Conservation (phyloP, 192 early-diverging fungal species). For the Powellomyces hirtus region DNA sequence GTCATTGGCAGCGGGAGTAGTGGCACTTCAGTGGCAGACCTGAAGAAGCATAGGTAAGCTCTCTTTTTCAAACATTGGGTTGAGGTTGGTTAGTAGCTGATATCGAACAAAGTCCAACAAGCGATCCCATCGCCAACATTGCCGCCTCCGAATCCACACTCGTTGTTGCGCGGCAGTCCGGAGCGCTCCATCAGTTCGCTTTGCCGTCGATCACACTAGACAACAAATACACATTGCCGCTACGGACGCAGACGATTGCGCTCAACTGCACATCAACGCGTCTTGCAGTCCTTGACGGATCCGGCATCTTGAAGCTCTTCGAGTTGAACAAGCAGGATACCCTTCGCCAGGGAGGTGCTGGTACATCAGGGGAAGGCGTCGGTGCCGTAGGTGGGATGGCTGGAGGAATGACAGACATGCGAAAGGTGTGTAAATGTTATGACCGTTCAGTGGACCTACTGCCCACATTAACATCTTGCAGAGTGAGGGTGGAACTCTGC, state of each 20-base stretch:
- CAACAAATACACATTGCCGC: slow-evolving; percentile 39
- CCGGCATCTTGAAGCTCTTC: slow-evolving; percentile 53
- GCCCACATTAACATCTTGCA: too few relatives aligned
- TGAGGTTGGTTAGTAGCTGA: neutral
- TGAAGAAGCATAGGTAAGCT: slow-evolving; percentile 20
- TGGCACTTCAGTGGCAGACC: neutral
- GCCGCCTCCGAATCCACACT: slow-evolving; percentile 41
- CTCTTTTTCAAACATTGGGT: neutral
- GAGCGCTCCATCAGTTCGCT: slow-evolving; percentile 44
- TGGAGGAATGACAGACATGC: neutral
- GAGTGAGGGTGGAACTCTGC: slow-evolving; percentile 31
- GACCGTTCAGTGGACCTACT: neutral
- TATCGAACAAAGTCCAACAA: slow-evolving; percentile 18
- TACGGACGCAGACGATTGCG: slow-evolving; percentile 35
- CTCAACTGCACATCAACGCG: slow-evolving; percentile 47
- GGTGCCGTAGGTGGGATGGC: neutral
- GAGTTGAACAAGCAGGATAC: slow-evolving; percentile 36
- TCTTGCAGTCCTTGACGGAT: slow-evolving; percentile 45
- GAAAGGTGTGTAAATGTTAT: too few relatives aligned
- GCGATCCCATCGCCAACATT: slow-evolving; percentile 47
- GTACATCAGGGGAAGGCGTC: neutral
- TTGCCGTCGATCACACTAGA: slow-evolving; percentile 52
- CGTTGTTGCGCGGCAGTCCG: slow-evolving; percentile 48
- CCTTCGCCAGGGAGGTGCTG: neutral
- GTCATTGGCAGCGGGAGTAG: slow-evolving; percentile 22